Evolutionary conservation across 192 early-diverging fungal genomes (phyloP).

Genomic region (Coemansia sp.): DNA sequence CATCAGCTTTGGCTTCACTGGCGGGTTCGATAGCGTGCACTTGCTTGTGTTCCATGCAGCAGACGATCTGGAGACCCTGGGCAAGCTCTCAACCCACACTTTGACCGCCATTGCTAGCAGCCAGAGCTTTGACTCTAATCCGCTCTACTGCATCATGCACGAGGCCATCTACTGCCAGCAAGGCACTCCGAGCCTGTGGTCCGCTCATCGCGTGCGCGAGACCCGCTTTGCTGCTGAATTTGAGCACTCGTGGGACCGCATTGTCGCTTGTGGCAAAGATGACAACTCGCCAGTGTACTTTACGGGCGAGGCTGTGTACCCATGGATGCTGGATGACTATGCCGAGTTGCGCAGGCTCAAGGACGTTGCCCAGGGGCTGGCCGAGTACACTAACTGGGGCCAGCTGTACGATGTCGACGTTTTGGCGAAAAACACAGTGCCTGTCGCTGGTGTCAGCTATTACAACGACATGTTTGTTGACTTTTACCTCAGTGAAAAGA

Average conservation of each 20-base stretch:
- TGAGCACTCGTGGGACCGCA: constrained; percentile 51
- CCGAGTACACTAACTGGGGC: constrained; percentile 59
- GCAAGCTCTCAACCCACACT: constrained; percentile 47
- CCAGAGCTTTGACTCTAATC: constrained; percentile 61
- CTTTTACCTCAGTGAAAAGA: constrained; percentile 60
- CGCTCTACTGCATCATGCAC: constrained; percentile 68
- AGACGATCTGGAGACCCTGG: constrained; percentile 46
- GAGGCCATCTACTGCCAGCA: constrained; percentile 69
- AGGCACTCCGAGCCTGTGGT: constrained; percentile 61
- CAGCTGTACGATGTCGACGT: constrained; percentile 59
- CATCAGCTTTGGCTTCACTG: constrained; percentile 62
- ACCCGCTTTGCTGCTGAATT: constrained; percentile 54
- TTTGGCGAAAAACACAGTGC: constrained; percentile 54
- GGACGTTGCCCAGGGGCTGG: constrained; percentile 60
- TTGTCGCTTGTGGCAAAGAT: constrained; percentile 19
- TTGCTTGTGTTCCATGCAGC: constrained; percentile 55
- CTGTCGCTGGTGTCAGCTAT: constrained; percentile 65
- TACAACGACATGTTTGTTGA: constrained; percentile 78
- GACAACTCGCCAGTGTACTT: constrained; percentile 55
- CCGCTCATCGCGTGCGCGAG: constrained; percentile 60
- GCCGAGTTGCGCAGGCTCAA: constrained; percentile 62
- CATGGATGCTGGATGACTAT: constrained; percentile 76
- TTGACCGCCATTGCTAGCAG: constrained; percentile 40
- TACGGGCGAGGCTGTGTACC: constrained; percentile 70
- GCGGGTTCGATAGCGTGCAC: constrained; percentile 67